Conservation (phyloP, 2,329 filamentous ascomycete species). For the Trichoderma atroviride region DNA sequence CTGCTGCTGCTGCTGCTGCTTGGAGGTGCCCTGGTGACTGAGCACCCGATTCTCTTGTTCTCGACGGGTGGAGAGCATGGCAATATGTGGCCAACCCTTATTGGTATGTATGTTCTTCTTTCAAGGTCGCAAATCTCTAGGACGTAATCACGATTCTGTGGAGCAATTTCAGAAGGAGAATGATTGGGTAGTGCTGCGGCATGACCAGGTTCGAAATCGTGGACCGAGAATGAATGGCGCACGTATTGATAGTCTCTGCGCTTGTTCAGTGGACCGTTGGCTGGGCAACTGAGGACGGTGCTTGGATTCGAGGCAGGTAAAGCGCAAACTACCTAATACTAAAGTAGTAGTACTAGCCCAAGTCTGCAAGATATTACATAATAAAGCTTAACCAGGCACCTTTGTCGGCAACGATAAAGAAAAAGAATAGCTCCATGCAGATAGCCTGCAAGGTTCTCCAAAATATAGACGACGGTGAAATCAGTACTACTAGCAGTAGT, state of each 20-base stretch:
- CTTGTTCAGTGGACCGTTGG: background rate
- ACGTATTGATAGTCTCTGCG: background rate
- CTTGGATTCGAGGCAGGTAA: background rate
- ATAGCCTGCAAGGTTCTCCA: background rate
- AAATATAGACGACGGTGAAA: background rate
- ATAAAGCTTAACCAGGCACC: background rate
- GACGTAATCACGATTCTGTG: background rate
- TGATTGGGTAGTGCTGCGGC: background rate
- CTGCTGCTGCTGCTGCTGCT: conserved; percentile 75
- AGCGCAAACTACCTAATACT: background rate
- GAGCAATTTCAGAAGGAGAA: background rate
- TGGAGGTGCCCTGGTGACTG: conserved; percentile 71
- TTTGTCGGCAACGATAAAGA: background rate
- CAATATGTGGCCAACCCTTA: conserved; percentile 1
- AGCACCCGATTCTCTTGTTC: conserved; percentile 89
- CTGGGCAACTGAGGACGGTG: background rate
- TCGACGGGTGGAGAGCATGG: conserved; percentile 75
- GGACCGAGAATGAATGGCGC: background rate
- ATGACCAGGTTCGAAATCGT: background rate
- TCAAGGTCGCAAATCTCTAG: background rate
- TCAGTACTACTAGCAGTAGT: too few species aligned
- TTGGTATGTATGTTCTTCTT: background rate
- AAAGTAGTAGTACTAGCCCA: background rate
- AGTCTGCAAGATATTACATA: background rate
- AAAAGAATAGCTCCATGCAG: background rate